phyloP scores from a whole-genome alignment of 768 basidiomycete genomes.

The Podaxis sp. region DNA sequence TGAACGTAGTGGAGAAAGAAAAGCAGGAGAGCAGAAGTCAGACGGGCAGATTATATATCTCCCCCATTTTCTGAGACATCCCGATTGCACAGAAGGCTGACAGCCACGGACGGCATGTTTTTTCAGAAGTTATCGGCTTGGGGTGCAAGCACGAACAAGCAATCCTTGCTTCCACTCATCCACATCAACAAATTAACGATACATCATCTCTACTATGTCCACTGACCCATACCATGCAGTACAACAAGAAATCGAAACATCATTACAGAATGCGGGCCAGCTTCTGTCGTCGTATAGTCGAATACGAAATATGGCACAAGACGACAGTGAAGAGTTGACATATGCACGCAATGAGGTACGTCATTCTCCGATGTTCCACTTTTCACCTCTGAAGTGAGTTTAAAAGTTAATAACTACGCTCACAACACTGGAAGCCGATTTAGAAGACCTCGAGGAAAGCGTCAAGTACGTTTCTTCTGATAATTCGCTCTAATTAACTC shows the following conservation, averaged over 20 bases:
- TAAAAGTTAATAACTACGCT: slow-evolving; percentile 72
- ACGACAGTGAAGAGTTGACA: slow-evolving; percentile 74
- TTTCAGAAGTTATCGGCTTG: background rate
- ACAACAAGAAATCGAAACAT: slow-evolving; percentile 74
- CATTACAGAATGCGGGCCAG: slow-evolving; percentile 66
- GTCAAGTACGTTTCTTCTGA: slow-evolving; percentile 56
- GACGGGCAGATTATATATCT: background rate
- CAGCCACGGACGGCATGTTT: background rate
- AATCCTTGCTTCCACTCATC: background rate
- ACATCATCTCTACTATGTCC: slow-evolving; percentile 42
- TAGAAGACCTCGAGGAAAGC: slow-evolving; percentile 92
- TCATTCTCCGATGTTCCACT: background rate
- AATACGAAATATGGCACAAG: slow-evolving; percentile 68
- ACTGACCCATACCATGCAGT: slow-evolving; percentile 86
- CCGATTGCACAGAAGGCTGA: background rate
- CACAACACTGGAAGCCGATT: slow-evolving; percentile 74
- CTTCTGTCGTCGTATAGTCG: slow-evolving; percentile 73
- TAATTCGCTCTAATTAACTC: background rate
- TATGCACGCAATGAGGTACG: slow-evolving; percentile 77
- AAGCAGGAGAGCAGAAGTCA: background rate
- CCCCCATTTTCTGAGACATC: background rate
- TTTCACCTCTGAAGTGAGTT: background rate
- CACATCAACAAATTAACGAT: background rate
- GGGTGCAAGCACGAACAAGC: background rate
- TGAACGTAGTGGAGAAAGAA: background rate